A percentile compares a stretch with the other conserved stretches of the same genome.
These are phyloP conservation scores for Clohesyomyces aquaticus DNA, from an alignment of 495 filamentous ascomycete species.

Conservation along the genomic window DNA sequence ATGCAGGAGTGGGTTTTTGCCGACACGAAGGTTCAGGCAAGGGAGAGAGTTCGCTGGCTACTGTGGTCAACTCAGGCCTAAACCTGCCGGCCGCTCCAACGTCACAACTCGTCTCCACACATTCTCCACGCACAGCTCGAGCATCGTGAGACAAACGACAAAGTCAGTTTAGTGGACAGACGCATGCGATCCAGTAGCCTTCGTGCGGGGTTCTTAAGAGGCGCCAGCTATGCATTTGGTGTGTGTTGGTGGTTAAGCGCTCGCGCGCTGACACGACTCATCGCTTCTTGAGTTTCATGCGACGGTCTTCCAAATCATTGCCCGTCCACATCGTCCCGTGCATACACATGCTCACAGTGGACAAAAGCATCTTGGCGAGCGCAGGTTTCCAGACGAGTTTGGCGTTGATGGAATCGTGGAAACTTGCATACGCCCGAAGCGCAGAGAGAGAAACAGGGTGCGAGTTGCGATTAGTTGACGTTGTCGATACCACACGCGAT, in stretches of 20 bases:
- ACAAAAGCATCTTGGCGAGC: constrained; percentile 2
- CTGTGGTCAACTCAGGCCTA: not conserved
- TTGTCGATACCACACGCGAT: not conserved
- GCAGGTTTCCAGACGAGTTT: constrained; percentile 13
- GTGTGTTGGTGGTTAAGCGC: constrained; percentile 18
- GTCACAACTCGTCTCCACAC: not conserved
- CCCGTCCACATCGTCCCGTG: too few relatives aligned
- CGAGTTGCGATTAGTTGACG: not conserved
- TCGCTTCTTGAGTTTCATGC: not conserved
- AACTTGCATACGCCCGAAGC: constrained; percentile 22
- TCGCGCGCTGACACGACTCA: constrained; percentile 10
- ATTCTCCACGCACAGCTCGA: not conserved
- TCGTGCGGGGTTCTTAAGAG: not conserved
- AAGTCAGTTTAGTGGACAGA: not conserved
- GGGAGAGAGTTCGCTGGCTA: not conserved
- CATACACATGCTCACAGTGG: not conserved
- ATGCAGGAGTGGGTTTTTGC: not conserved
- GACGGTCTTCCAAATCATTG: constrained; percentile 15
- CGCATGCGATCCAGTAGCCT: not conserved
- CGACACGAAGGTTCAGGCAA: not conserved
- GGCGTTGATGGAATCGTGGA: not conserved
- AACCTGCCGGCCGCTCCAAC: constrained; percentile 9
- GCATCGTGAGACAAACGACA: not conserved
- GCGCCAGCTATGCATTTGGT: not conserved
- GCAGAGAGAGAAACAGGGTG: not conserved